Conservation (phyloP, 1,284 basidiomycete genomes). For the Ustilago sp. region DNA sequence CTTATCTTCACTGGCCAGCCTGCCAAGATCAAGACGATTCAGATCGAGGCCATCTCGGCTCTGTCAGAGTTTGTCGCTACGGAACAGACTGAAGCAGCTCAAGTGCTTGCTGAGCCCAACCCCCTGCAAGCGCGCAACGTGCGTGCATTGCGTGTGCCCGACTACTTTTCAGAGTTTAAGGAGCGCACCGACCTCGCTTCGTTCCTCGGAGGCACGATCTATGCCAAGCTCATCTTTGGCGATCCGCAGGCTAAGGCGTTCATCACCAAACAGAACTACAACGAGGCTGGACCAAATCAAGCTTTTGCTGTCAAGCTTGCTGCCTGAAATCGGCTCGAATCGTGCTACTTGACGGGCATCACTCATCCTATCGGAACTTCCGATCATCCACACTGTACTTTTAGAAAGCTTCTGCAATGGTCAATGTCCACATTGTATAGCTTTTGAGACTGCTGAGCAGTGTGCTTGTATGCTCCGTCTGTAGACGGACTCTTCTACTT, state of each 20-base stretch:
- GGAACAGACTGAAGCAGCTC: conserved; percentile 54
- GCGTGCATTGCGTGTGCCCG: conserved; percentile 62
- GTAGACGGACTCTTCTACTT: not conserved
- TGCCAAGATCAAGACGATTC: conserved; percentile 54
- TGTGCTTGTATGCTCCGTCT: not conserved
- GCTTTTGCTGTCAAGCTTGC: conserved; percentile 42
- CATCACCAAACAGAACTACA: conserved; percentile 66
- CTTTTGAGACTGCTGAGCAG: not conserved
- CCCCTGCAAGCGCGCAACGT: conserved; percentile 61
- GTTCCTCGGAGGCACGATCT: conserved; percentile 67
- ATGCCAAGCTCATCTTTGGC: conserved; percentile 66
- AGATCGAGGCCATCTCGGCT: conserved; percentile 51
- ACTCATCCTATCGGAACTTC: not conserved
- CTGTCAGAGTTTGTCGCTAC: conserved; percentile 47
- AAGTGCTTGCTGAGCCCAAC: conserved; percentile 61
- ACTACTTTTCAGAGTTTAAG: conserved; percentile 69
- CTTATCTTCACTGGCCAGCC: conserved; percentile 63
- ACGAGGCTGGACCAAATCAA: conserved; percentile 62
- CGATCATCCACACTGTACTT: conserved; percentile 20
- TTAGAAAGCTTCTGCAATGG: conserved; percentile 24
- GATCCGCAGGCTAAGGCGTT: conserved; percentile 61
- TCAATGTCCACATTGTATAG: not conserved
- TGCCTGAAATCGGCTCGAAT: conserved; percentile 5
- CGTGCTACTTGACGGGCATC: not conserved
- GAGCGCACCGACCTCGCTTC: conserved; percentile 65